These are phyloP conservation scores for Pleurostoma richardsiae DNA, from an alignment of 2,329 filamentous ascomycete genomes.

Conservation along the genomic window DNA sequence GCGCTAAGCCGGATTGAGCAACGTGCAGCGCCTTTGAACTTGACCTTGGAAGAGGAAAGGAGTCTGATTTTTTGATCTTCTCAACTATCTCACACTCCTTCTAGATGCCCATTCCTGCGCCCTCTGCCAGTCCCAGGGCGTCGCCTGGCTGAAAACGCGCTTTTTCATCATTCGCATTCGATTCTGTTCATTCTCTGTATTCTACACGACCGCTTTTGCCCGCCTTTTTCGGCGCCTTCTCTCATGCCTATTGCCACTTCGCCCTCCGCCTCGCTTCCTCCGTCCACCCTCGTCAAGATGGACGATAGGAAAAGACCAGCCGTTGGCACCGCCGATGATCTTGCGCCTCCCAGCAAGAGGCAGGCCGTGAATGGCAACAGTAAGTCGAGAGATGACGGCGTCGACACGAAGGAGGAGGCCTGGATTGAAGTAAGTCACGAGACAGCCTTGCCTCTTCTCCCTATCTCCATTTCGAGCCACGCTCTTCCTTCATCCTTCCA, in stretches of 20 bases:
- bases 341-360: conserved; percentile 86
- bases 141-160: conserved; percentile 22
- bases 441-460: conserved; percentile 12
- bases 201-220: conserved; percentile 41
- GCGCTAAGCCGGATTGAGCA: too few relatives aligned
- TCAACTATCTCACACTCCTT: conserved; percentile 12
- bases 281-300: conserved; percentile 89
- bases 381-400: conserved; percentile 49
- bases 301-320: conserved; percentile 98
- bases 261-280: conserved; percentile 63
- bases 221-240: conserved; percentile 37
- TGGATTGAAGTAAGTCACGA: conserved; percentile 61
- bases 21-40: too few relatives aligned
- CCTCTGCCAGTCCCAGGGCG: conserved; percentile 19
- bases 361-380: conserved; percentile 78
- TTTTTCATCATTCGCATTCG: conserved; percentile 2
- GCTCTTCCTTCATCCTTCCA: too few relatives aligned
- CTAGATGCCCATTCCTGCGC: conserved; percentile 26
- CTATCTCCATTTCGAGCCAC: conserved; percentile 6
- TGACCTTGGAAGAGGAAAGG: too few relatives aligned
- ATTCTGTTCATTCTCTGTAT: conserved; percentile 11
- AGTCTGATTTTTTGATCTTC: too few relatives aligned
- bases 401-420: conserved; percentile 53
- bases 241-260: conserved; percentile 86
- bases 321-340: conserved; percentile 71